Conservation (phyloP, 2,329 filamentous ascomycete genomes). For the Aspergillus sp. region DNA sequence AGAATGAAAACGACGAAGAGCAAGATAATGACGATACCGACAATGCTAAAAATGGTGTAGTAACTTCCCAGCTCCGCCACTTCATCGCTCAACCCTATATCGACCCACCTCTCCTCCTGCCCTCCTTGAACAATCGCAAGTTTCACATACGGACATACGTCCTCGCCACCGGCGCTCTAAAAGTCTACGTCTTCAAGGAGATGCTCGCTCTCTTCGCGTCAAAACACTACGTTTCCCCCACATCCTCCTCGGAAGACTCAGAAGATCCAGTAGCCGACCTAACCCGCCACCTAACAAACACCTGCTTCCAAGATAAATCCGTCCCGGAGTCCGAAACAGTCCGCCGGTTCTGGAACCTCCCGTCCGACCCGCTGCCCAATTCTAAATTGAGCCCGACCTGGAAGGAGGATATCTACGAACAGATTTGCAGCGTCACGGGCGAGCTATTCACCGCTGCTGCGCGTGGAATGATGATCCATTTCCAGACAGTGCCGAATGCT, state of each 20-base stretch:
- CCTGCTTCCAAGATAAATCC: constrained; percentile 74
- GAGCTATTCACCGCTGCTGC: constrained; percentile 87
- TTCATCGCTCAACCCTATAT: constrained; percentile 97
- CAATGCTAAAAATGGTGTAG: constrained; percentile 55
- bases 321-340: constrained; percentile 63
- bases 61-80: constrained; percentile 87
- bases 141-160: constrained; percentile 96
- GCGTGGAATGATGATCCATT: constrained; percentile 80
- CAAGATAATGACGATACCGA: constrained; percentile 30
- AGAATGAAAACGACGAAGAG: constrained; percentile 41
- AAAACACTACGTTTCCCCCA: constrained; percentile 67
- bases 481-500: constrained; percentile 81
- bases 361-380: constrained; percentile 21
- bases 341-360: constrained; percentile 71
- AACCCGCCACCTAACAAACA: constrained; percentile 85
- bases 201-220: constrained; percentile 94
- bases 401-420: constrained; percentile 65
- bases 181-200: constrained; percentile 80
- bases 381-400: constrained; percentile 38
- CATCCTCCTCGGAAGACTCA: constrained; percentile 1
- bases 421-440: constrained; percentile 72
- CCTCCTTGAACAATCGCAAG: constrained; percentile 66
- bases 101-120: constrained; percentile 76
- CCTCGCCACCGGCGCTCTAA: constrained; percentile 72
- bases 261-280: constrained; percentile 54